A percentile compares a stretch with the other conserved stretches of the same genome.
These are phyloP conservation scores for Trichosporon sp. DNA, from an alignment of 1,284 basidiomycete species.

Conservation along the genomic window DNA sequence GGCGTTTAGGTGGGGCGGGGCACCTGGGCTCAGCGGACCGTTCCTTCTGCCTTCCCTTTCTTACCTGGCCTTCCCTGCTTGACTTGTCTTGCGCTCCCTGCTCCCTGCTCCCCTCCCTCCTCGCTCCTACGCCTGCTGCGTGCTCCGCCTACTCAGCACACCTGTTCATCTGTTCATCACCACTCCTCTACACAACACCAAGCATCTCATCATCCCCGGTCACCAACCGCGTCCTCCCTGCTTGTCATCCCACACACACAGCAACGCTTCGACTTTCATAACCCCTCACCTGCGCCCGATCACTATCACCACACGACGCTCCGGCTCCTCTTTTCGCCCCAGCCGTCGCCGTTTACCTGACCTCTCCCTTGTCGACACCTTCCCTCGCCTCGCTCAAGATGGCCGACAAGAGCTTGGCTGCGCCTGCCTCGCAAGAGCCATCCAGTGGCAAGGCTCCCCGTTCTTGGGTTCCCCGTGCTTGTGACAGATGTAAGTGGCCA, in stretches of 20 bases:
- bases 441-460: constrained; percentile 36
- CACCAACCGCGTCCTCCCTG: not conserved
- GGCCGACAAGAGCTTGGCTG: constrained; percentile 11
- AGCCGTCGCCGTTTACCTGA: not conserved
- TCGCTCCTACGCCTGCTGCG: not conserved
- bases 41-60: constrained; percentile 19
- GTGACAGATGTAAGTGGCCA: constrained; percentile 38
- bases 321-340: constrained; percentile 4
- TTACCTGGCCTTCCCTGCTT: constrained; percentile 6
- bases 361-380: not conserved
- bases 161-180: not conserved
- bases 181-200: not conserved
- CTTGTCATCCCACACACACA: not conserved
- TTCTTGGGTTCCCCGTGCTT: constrained; percentile 39
- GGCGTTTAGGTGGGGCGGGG: constrained; percentile 13
- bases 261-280: not conserved
- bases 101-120: not conserved
- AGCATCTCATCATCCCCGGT: not conserved
- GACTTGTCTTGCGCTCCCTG: constrained; percentile 2
- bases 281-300: not conserved
- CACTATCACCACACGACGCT: not conserved
- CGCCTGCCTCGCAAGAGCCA: constrained; percentile 27
- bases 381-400: constrained; percentile 2
- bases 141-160: not conserved
- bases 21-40: constrained; percentile 5